Evolutionary conservation across 768 basidiomycete species (phyloP).

Genomic region (Steccherinum ochraceum): DNA sequence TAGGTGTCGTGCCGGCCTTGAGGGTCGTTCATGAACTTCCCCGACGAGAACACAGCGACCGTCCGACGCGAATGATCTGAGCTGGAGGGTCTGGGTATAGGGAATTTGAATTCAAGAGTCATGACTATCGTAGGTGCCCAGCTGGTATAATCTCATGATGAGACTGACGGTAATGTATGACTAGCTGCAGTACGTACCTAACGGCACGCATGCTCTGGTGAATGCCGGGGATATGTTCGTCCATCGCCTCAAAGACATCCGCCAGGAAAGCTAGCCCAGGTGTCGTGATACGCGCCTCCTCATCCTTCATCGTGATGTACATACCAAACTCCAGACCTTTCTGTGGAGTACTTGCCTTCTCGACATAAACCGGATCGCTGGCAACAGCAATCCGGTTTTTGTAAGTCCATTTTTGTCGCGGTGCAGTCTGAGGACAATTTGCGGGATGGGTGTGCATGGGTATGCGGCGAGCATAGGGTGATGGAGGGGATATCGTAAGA

Average conservation of each 20-base stretch:
- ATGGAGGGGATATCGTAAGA: constrained; percentile 39
- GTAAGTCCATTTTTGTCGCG: constrained; percentile 30
- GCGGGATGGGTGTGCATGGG: constrained; percentile 53
- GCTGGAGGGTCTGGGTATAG: constrained; percentile 39
- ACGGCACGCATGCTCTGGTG: not conserved
- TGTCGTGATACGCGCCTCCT: constrained; percentile 37
- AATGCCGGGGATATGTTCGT: constrained; percentile 13
- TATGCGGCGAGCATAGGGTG: constrained; percentile 51
- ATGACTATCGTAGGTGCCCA: constrained; percentile 64
- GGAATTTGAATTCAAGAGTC: constrained; percentile 57
- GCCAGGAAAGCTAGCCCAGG: constrained; percentile 50
- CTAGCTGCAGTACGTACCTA: not conserved
- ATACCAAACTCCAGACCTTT: constrained; percentile 53
- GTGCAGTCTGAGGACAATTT: constrained; percentile 12
- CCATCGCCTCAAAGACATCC: constrained; percentile 37
- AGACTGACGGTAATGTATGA: not conserved
- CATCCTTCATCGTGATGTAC: constrained; percentile 44
- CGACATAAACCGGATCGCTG: constrained; percentile 33
- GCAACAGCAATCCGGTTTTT: constrained; percentile 29
- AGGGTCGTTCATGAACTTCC: constrained; percentile 47
- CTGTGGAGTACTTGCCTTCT: constrained; percentile 34
- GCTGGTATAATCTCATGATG: constrained; percentile 22
- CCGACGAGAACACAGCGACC: constrained; percentile 48
- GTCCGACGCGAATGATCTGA: constrained; percentile 39
- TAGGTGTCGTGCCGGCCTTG: constrained; percentile 52